phyloP scores from a whole-genome alignment of 306 rosid species.

The Elaeagnus macrophylla region DNA sequence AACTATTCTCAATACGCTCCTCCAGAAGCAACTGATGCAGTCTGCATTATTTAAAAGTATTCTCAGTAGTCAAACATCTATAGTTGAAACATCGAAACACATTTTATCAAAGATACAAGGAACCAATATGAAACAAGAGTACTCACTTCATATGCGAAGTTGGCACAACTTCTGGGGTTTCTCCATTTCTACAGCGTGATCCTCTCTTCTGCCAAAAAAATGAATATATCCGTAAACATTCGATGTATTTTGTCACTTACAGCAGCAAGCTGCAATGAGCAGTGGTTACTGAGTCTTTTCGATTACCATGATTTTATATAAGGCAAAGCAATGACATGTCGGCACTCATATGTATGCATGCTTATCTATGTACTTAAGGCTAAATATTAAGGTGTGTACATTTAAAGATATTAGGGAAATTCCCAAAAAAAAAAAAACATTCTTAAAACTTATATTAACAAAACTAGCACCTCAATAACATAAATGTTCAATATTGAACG shows the following conservation, averaged over 20 bases:
- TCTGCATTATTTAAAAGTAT: conserved; percentile 38
- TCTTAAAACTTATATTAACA: too few relatives aligned
- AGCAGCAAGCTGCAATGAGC: neutral
- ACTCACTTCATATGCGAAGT: conserved; percentile 78
- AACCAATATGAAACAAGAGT: conserved; percentile 24
- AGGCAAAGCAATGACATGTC: too few relatives aligned
- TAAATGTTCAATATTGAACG: too few relatives aligned
- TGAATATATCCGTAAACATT: conserved; percentile 6
- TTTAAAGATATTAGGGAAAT: too few relatives aligned
- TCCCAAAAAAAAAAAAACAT: too few relatives aligned
- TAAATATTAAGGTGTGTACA: too few relatives aligned
- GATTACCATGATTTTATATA: too few relatives aligned
- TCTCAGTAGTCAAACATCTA: conserved; percentile 22
- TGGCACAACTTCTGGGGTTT: conserved; percentile 41
- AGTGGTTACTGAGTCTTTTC: too few relatives aligned
- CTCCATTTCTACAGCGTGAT: conserved; percentile 55
- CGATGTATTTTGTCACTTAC: neutral
- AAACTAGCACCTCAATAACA: too few relatives aligned
- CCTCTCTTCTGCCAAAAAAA: conserved; percentile 55
- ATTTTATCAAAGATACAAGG: conserved; percentile 16
- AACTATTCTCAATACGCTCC: conserved; percentile 73
- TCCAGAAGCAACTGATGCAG: conserved; percentile 75
- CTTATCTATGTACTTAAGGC: too few relatives aligned
- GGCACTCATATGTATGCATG: too few relatives aligned
- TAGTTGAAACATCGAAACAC: conserved; percentile 11